These are phyloP conservation scores for Nothopassalora personata DNA, from an alignment of 2,329 filamentous ascomycete genomes.

Conservation along the genomic window DNA sequence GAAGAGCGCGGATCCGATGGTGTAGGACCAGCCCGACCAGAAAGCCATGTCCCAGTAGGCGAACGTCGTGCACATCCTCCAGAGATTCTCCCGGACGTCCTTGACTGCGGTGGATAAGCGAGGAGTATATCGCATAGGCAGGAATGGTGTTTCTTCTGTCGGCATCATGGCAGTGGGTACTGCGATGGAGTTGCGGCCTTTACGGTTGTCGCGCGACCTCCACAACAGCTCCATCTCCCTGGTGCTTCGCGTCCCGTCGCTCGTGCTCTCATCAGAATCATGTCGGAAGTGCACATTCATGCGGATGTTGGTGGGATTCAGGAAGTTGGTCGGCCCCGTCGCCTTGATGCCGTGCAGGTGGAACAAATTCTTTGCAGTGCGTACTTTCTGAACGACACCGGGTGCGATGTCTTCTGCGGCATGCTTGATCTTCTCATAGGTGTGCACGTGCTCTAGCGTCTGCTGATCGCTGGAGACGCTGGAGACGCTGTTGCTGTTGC, in stretches of 20 bases:
- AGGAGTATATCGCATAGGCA: constrained; percentile 14
- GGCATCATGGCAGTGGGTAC: constrained; percentile 1
- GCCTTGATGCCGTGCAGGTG: background rate
- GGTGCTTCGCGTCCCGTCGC: background rate
- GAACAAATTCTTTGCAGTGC: background rate
- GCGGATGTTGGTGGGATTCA: constrained; percentile 9
- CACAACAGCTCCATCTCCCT: constrained; percentile 10
- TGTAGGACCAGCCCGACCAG: constrained; percentile 23
- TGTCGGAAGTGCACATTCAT: background rate
- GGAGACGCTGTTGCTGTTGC: too few relatives aligned
- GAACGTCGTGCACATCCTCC: constrained; percentile 21
- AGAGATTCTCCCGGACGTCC: constrained; percentile 8
- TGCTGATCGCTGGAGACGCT: background rate
- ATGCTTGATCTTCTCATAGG: constrained; percentile 12
- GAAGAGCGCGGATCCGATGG: constrained; percentile 23
- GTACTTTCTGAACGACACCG: constrained; percentile 14
- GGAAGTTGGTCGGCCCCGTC: constrained; percentile 1
- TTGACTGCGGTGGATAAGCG: background rate
- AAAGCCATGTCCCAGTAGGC: constrained; percentile 27
- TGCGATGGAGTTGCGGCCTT: constrained; percentile 17
- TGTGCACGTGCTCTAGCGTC: background rate
- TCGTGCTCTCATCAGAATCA: background rate
- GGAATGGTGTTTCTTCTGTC: background rate
- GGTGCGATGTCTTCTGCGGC: constrained; percentile 12
- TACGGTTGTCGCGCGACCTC: constrained; percentile 18